Conservation (phyloP, 169 alveolate genomes). For the Cryptosporidium meleagridis region DNA sequence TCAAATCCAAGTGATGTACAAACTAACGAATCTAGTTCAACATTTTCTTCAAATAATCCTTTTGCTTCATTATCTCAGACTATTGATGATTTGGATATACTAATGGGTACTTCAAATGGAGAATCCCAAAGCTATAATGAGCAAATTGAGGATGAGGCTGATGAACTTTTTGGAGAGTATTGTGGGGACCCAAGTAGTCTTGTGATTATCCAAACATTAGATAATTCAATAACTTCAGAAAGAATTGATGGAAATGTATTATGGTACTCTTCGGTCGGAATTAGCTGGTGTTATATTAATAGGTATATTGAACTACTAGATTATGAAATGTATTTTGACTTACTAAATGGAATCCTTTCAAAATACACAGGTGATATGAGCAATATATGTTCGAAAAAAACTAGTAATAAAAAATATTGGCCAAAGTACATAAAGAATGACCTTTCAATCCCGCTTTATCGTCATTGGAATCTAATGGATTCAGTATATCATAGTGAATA, state of each 20-base stretch:
- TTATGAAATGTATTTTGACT: constrained; percentile 43
- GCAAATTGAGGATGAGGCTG: constrained; percentile 12
- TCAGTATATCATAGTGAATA: constrained; percentile 36
- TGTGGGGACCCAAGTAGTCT: constrained; percentile 72
- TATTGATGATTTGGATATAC: constrained; percentile 57
- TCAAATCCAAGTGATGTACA: neutral
- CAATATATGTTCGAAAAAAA: neutral
- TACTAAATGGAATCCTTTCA: constrained; percentile 28
- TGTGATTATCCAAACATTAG: constrained; percentile 48
- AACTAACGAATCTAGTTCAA: neutral
- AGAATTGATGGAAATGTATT: constrained; percentile 60
- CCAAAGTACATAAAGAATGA: constrained; percentile 64
- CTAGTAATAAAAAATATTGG: constrained; percentile 29
- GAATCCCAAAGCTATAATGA: neutral
- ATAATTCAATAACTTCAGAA: constrained; percentile 62
- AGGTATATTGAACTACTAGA: constrained; percentile 57
- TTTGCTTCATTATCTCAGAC: constrained; percentile 65
- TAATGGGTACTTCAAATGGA: constrained; percentile 66
- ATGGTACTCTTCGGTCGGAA: constrained; percentile 53
- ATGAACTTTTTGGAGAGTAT: constrained; percentile 57
- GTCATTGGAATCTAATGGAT: constrained; percentile 68
- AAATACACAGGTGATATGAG: constrained; percentile 18
- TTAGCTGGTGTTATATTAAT: constrained; percentile 60
- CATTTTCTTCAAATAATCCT: constrained; percentile 6
- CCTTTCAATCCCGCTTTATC: constrained; percentile 56